These are phyloP conservation scores for Neofusicoccum parvum DNA, from an alignment of 2,329 filamentous ascomycete genomes.

Conservation along the genomic window DNA sequence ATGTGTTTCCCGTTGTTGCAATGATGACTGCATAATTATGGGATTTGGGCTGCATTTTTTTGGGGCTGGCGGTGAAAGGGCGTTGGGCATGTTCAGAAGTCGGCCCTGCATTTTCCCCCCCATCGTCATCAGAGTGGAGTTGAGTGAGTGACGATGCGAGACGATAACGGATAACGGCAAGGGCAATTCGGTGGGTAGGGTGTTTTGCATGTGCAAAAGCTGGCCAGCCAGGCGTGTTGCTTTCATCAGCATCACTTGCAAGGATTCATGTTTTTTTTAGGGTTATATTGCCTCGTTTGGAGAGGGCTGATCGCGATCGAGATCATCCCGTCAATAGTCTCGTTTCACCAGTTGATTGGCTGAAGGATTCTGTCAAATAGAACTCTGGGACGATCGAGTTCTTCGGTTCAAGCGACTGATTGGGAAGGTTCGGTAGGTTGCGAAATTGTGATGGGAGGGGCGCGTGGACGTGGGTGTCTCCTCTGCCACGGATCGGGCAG, in stretches of 20 bases:
- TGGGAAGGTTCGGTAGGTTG: background rate
- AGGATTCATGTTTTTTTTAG: background rate
- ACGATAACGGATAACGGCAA: background rate
- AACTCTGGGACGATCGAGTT: background rate
- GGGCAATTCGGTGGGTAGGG: background rate
- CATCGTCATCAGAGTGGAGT: no score
- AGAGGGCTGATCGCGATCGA: background rate
- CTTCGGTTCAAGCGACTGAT: background rate
- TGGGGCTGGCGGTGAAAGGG: background rate
- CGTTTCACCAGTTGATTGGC: background rate
- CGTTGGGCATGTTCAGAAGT: background rate
- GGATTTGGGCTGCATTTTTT: background rate
- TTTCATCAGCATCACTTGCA: background rate
- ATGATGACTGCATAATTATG: constrained; percentile 11
- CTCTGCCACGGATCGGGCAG: background rate
- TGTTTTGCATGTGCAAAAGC: background rate
- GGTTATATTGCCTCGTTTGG: background rate
- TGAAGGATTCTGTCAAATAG: background rate
- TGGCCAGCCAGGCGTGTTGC: no score
- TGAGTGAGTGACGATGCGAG: background rate
- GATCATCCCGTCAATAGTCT: constrained; percentile 2
- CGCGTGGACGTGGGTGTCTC: no score
- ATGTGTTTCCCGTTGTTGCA: background rate
- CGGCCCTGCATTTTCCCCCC: no score
- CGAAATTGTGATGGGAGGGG: constrained; percentile 11